Conservation (phyloP, 495 filamentous ascomycete genomes). For the Sporormia fimetaria region DNA sequence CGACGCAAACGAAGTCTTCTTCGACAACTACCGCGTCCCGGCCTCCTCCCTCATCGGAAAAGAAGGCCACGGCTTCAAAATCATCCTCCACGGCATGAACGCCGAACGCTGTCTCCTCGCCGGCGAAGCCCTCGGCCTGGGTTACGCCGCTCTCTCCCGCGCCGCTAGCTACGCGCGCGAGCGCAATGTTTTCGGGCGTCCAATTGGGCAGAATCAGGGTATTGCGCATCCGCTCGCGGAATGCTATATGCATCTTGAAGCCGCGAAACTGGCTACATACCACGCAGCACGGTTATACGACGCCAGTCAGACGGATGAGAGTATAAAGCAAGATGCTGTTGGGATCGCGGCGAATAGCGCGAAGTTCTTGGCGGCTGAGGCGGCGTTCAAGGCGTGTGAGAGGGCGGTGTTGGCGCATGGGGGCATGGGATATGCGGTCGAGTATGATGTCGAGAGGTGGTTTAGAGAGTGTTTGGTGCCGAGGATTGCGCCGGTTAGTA, state of each 20-base stretch:
- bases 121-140: conserved; percentile 66
- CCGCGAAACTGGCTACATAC: conserved; percentile 66
- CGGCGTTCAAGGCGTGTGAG: conserved; percentile 65
- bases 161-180: conserved; percentile 58
- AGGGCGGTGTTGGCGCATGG: conserved; percentile 52
- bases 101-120: conserved; percentile 67
- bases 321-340: conserved; percentile 47
- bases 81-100: conserved; percentile 74
- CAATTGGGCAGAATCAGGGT: conserved; percentile 65
- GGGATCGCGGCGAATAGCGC: conserved; percentile 66
- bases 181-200: conserved; percentile 55
- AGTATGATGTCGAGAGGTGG: conserved; percentile 71
- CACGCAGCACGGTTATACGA: conserved; percentile 68
- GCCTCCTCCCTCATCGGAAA: conserved; percentile 51
- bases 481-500: conserved; percentile 60
- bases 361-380: conserved; percentile 71
- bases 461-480: conserved; percentile 64
- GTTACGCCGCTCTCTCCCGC: conserved; percentile 56
- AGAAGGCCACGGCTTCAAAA: conserved; percentile 64
- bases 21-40: conserved; percentile 58
- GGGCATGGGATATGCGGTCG: conserved; percentile 67
- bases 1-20: conserved; percentile 79
- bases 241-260: conserved; percentile 68
- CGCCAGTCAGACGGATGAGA: conserved; percentile 39
- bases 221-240: conserved; percentile 65